Evolutionary conservation across 805 yeast genomes (phyloP), one percentile per base, ranked within the genome.

Genomic region (Candida endomychidarum): DNA sequence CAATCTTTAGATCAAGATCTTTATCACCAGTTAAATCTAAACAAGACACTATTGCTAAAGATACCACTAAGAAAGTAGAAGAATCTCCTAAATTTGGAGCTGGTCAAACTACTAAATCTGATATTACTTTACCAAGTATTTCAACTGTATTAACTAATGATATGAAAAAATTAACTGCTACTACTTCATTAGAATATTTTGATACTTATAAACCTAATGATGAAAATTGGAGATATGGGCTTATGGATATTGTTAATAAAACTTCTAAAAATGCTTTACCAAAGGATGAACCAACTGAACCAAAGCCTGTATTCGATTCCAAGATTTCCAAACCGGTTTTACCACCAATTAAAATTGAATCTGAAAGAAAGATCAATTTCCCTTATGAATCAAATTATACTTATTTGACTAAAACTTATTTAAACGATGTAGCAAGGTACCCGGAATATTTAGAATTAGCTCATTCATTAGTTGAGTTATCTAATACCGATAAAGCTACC

Each of bases 321-420:
- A 60, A 65, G 19, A 61, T 68, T 17, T 52, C 62, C 37, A 49
- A 50, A 26, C 56, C 47, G 38, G 34, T 45, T 19, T 37, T 50
- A 25, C 57, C 51, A 14, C 51, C 51, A 10, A 42, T 51, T 37
- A 51, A 36, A 35, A 26, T 48, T 24, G 47, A 49, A 31, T 36
- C 44, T 18, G 69, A 62, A 43, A 55, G 63, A 38, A 67, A 67
- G 46, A 63, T 68, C 41, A 71, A 75, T 52, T 76, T 74, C 51
- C 81, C 81, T 3, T 76, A 70, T 54, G 75, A 75, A 47, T 70
- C 73, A 18, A 74, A 75, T 49, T 75, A 75, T 52, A 69, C 77
- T 12, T 74, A 74, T 50, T 69, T 74, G 52, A 62, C 66, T 41
- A 52, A 66, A 37, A 75, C 79, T 2, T 75, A 74, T 48, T 55